phyloP scores from a whole-genome alignment of 202 grass and related monocot species.

The Hordeum pubiflorum region DNA sequence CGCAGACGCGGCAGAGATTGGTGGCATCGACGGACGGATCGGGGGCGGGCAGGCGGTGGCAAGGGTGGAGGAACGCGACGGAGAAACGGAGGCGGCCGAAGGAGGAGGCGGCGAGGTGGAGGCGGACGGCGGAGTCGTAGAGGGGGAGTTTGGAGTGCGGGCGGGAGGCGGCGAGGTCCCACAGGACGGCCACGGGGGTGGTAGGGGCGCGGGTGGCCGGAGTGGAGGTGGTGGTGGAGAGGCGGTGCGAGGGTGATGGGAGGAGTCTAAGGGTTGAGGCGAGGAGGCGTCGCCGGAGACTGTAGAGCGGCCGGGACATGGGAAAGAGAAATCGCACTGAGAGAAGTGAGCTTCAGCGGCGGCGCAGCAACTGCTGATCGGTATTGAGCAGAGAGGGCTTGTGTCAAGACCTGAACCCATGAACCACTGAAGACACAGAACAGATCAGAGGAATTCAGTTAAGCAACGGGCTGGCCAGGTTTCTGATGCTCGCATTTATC shows the following conservation, averaged over 20 bases:
- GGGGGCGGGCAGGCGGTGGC: slow-evolving; percentile 17
- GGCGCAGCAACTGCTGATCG: neutral
- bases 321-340: neutral
- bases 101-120: slow-evolving; percentile 45
- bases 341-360: neutral
- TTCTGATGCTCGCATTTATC: too few species aligned
- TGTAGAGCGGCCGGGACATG: slow-evolving; percentile 13
- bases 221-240: neutral
- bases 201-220: slow-evolving; percentile 8
- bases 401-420: too few species aligned
- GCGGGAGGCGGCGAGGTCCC: slow-evolving; percentile 52
- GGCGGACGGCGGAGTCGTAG: slow-evolving; percentile 48
- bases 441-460: too few species aligned
- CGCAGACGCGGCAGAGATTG: slow-evolving; percentile 51
- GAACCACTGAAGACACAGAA: too few species aligned
- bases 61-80: slow-evolving; percentile 38
- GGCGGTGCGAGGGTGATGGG: neutral
- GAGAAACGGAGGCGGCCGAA: slow-evolving; percentile 42
- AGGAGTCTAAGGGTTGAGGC: neutral
- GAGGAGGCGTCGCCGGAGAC: neutral
- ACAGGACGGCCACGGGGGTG: slow-evolving; percentile 41
- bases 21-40: neutral
- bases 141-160: slow-evolving; percentile 38
- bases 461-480: too few species aligned
- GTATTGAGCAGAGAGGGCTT: too few species aligned